phyloP scores from a whole-genome alignment of 2,329 filamentous ascomycete species.

The Fusarium succisae region DNA sequence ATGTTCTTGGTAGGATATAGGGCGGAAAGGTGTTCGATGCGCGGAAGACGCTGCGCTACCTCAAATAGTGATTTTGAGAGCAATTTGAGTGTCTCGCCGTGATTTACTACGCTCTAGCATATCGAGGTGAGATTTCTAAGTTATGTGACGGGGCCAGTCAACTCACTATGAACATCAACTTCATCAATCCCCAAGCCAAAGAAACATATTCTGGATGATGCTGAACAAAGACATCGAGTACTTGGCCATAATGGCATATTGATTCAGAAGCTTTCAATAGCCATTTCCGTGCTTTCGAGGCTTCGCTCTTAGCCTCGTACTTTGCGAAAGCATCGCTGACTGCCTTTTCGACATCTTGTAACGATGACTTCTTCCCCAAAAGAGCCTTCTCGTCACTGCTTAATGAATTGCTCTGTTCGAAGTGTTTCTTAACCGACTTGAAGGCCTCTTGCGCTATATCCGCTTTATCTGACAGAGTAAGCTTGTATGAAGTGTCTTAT shows the following conservation, averaged over 20 bases:
- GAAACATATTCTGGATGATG: conserved; percentile 21
- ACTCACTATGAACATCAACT: conserved; percentile 10
- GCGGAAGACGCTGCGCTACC: neutral
- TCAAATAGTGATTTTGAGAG: neutral
- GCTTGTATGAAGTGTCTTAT: neutral
- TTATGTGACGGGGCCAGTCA: too few relatives aligned
- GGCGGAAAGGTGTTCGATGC: neutral
- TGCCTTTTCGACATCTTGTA: neutral
- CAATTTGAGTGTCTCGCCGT: neutral
- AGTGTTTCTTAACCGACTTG: neutral
- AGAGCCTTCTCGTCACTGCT: neutral
- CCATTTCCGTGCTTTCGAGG: neutral
- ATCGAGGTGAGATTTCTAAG: neutral
- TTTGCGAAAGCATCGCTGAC: neutral
- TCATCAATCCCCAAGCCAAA: conserved; percentile 14
- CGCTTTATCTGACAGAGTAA: neutral
- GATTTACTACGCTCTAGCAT: neutral
- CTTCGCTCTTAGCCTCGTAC: neutral
- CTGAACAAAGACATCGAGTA: conserved; percentile 15
- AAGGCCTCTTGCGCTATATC: neutral
- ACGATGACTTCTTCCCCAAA: neutral
- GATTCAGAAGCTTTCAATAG: neutral
- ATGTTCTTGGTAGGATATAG: conserved; percentile 5
- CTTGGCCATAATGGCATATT: conserved; percentile 1
- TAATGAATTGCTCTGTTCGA: neutral